Evolutionary conservation across 371 early-diverging fungal genomes (phyloP), one percentile per base, ranked within the genome.

Genomic region (Rhizomucor pusillus): DNA sequence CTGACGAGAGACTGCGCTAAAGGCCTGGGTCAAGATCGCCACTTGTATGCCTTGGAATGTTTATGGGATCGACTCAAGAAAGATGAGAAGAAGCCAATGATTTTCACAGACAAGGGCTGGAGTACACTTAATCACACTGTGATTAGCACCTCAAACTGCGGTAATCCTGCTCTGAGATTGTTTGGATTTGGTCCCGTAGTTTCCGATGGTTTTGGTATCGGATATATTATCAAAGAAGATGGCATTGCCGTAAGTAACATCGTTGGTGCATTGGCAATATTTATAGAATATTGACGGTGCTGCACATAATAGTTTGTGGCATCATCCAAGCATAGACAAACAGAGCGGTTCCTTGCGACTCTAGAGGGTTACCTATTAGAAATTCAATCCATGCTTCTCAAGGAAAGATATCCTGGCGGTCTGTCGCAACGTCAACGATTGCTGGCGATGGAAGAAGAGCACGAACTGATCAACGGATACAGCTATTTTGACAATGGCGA

Each of bases 161-260:
- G 90, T 43, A 88, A 90, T 46, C 90, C 92, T 40, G 85, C 89
- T 39, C 81, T 91, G 44, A 80, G 87, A 24, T 85, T 90, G 1
- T 94, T 92, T 67, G 95, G 95, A 5, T 94, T 92, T 87, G 95
- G 94, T 20, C 90, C 92, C 56, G 91, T 90, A 40, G 93, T 94
- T 0, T 81, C 90, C n/a, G 88, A 93, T 67, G 95, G 95, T 5
- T 94, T 87, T 70, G 93, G 92, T 49, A 72, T 90, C 57, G 93
- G 94, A 12, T 94, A 94, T 73, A 90, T 91, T 78, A 87, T 93
- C 62, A 90, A 91, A 58, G 80, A 88, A 52, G 81, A 84, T 47
- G 73, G 78, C 6, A 73, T 80, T 45, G 68, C 80, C 0, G 79
- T 78, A 69, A 78, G 71, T 69, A 7, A 29, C 7, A 29, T 29